Percentiles rank a stretch among this genome's conserved stretches.
phyloP scores from a whole-genome alignment of 345 rosid species.

The Populus deltoides region DNA sequence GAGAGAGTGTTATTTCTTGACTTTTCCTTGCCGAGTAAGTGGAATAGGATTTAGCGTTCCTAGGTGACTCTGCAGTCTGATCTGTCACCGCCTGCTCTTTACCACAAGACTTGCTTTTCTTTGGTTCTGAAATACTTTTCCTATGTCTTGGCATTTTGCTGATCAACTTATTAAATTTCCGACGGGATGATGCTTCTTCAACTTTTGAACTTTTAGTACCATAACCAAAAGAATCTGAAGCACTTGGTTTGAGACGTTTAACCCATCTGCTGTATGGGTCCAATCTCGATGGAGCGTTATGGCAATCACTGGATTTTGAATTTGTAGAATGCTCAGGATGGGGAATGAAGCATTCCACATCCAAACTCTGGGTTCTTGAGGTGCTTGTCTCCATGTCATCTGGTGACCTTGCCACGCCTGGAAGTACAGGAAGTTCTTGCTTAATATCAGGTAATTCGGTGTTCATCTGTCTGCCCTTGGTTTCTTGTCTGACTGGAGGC shows the following conservation, averaged over 20 bases:
- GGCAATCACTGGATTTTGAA: conserved; percentile 35
- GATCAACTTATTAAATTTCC: conserved; percentile 37
- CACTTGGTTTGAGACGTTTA: conserved; percentile 64
- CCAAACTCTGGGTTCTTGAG: conserved; percentile 76
- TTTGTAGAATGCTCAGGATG: conserved; percentile 31
- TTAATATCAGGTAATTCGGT: conserved; percentile 49
- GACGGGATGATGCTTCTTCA: conserved; percentile 40
- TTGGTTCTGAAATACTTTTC: conserved; percentile 34
- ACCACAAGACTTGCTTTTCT: conserved; percentile 20
- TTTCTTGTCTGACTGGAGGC: conserved; percentile 29
- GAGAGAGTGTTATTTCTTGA: conserved; percentile 29
- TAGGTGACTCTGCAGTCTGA: conserved; percentile 16
- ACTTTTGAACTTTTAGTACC: conserved; percentile 44
- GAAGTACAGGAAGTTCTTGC: conserved; percentile 40
- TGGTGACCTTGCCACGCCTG: conserved; percentile 26
- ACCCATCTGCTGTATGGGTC: conserved; percentile 69
- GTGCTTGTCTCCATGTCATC: conserved; percentile 53
- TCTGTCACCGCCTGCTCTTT: conserved; percentile 23
- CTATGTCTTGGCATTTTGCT: conserved; percentile 31
- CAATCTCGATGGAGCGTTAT: conserved; percentile 20
- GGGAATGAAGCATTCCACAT: conserved; percentile 45
- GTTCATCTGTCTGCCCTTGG: conserved; percentile 15
- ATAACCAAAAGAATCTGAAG: conserved; percentile 31
- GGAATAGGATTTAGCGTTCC: conserved; percentile 30
- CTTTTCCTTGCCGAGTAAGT: conserved; percentile 23